A percentile compares a stretch with the other conserved stretches of the same genome.
Evolutionary conservation across 1,284 basidiomycete genomes (phyloP).

Genomic region (Melampsora americana): DNA sequence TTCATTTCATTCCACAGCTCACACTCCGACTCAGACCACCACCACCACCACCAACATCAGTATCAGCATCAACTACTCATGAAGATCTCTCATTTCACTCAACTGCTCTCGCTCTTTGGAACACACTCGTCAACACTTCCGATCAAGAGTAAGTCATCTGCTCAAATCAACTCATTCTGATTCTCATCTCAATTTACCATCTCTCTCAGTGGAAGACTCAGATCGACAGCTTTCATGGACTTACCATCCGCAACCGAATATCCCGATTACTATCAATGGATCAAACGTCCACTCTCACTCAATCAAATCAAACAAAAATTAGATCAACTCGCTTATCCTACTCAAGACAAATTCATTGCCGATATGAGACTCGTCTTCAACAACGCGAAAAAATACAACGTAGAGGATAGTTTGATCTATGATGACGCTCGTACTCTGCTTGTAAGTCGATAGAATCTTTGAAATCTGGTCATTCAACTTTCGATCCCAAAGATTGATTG

Average conservation of each 20-base stretch:
- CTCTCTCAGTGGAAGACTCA: conserved; percentile 14
- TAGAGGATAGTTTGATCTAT: conserved; percentile 47
- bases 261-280: conserved; percentile 40
- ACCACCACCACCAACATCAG: not conserved
- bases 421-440: conserved; percentile 48
- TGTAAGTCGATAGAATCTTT: conserved; percentile 35
- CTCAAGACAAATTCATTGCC: conserved; percentile 45
- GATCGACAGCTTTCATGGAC: conserved; percentile 36
- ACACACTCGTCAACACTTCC: conserved; percentile 37
- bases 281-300: conserved; percentile 38
- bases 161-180: not conserved
- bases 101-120: conserved; percentile 9
- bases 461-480: not conserved
- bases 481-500: not conserved
- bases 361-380: conserved; percentile 49
- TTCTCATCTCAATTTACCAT: not conserved
- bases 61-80: not conserved
- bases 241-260: conserved; percentile 27
- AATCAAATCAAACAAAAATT: conserved; percentile 34
- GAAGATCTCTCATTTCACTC: not conserved
- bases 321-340: conserved; percentile 44
- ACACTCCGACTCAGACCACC: not conserved
- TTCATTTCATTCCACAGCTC: too few relatives aligned
- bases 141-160: conserved; percentile 19
- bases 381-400: conserved; percentile 50